Base-by-base conservation (phyloP, 306 rosid species). In the Lagenaria siceraria region DNA sequence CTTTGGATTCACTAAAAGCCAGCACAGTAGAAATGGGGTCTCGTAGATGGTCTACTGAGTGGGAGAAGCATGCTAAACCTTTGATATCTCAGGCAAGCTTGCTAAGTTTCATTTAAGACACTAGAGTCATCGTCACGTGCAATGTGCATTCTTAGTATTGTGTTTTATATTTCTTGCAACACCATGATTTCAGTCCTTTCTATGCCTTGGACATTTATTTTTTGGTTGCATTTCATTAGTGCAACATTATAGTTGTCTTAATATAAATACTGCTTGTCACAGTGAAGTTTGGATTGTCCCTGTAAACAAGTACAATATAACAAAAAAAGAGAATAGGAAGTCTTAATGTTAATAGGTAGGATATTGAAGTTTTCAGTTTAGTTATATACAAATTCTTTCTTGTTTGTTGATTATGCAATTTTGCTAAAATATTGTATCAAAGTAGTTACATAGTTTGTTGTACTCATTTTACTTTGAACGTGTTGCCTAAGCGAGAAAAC, bases 41-140 rank as follows among this genome's bases (percentile, higher is more conserved):
- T 43, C 78, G 88, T 31, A 90, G 87, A 68, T 94, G 98, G 98
- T 75, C 84, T 82, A 78, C 89, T 31, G 98, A 87, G 82, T 94
- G 98, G 98, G 98, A 91, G 80, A 89, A 88, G 61, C 90, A 91
- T 82, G 98, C 97, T 74, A 91, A 91, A 83, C 91, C 90, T 19
- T 78, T 94, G 61, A 85, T 94, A 88, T 79, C 80, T 5, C 79
- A 94, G 98, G 98, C 81, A 86, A 85, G 90, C 82, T 79, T 48
- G 51, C 56, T 7, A 38, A 18, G 53, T 68, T 68, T 68, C 58
- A 48, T 46, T 8, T 70, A 12, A 12, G 55, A 22, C 25, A 19
- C 36, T 19, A 64, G 49, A 19, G 43, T 40, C 72, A 61, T 27
- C 64, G 27, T 25, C 64, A 12, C 10, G 63, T 58, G 66, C 38